Evolutionary conservation across 192 early-diverging fungal species (phyloP).

Genomic region (Cetraspora pellucida): DNA sequence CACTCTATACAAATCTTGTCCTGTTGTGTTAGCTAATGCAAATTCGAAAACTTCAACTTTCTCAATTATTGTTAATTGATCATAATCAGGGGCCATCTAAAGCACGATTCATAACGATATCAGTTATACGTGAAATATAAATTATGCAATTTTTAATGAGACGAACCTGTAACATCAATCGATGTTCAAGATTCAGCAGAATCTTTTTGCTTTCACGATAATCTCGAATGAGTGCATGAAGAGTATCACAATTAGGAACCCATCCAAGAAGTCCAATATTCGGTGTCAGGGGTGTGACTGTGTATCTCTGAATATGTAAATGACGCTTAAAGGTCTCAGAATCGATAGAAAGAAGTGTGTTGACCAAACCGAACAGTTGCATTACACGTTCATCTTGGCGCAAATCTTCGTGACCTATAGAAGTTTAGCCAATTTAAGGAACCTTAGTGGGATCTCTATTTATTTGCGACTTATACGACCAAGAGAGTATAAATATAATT

Average conservation of each 20-base stretch:
- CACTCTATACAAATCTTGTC: slow-evolving; percentile 90
- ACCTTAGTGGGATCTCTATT: not conserved
- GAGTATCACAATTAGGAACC: slow-evolving; percentile 86
- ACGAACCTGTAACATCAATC: slow-evolving; percentile 77
- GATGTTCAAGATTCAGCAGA: slow-evolving; percentile 86
- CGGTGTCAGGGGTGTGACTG: slow-evolving; percentile 91
- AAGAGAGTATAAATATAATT: not conserved
- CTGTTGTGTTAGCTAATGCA: slow-evolving; percentile 85
- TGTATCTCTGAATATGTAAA: slow-evolving; percentile 85
- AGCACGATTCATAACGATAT: not conserved
- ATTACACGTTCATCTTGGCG: slow-evolving; percentile 98
- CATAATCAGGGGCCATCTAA: slow-evolving; percentile 90
- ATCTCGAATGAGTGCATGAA: slow-evolving; percentile 83
- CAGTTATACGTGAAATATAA: not conserved
- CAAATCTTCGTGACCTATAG: slow-evolving; percentile 84
- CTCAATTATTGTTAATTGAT: slow-evolving; percentile 81
- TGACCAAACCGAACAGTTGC: slow-evolving; percentile 97
- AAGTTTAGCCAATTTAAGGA: not conserved
- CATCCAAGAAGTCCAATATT: slow-evolving; percentile 95
- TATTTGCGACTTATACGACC: too few relatives aligned
- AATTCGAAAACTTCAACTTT: slow-evolving; percentile 97
- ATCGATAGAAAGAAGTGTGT: slow-evolving; percentile 81
- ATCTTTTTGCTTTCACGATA: slow-evolving; percentile 84
- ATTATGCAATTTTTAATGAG: slow-evolving; percentile 1
- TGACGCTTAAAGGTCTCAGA: slow-evolving; percentile 89